phyloP scores from a whole-genome alignment of 2,329 filamentous ascomycete genomes.

The Talaromyces funiculosus region DNA sequence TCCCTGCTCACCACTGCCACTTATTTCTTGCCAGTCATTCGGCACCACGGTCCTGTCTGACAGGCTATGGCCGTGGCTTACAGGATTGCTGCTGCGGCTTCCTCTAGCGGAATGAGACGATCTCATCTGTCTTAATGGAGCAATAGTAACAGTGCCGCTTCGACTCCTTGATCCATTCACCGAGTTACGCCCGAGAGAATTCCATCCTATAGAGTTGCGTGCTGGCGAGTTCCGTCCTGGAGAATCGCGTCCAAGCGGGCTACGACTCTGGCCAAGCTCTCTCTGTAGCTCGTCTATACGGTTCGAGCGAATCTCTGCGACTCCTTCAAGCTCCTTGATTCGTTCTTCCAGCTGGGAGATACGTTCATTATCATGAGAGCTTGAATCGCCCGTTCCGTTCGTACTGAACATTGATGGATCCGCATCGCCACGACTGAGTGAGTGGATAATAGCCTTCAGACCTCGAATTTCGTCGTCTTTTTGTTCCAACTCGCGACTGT shows the following conservation, averaged over 20 bases:
- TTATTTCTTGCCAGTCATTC: conserved; percentile 35
- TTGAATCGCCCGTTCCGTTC: conserved; percentile 34
- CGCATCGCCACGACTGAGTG: conserved; percentile 63
- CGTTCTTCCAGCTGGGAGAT: conserved; percentile 68
- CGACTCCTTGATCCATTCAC: conserved; percentile 22
- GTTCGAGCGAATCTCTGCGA: conserved; percentile 65
- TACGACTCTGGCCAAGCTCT: conserved; percentile 53
- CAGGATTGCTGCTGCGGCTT: conserved; percentile 20
- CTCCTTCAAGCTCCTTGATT: conserved; percentile 67
- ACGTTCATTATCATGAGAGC: conserved; percentile 51
- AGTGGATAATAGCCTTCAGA: conserved; percentile 96
- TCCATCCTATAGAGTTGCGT: conserved; percentile 10
- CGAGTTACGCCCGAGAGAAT: conserved; percentile 12
- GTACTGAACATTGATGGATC: conserved; percentile 25
- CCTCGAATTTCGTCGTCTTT: conserved; percentile 97
- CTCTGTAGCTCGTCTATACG: conserved; percentile 82
- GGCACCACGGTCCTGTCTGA: conserved; percentile 41
- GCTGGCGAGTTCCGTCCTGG: conserved; percentile 2
- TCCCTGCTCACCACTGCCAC: conserved; percentile 20
- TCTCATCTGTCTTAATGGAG: conserved; percentile 30
- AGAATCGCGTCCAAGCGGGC: conserved; percentile 4
- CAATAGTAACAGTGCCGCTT: conserved; percentile 33
- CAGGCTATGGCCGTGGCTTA: conserved; percentile 34
- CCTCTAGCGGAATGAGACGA: conserved; percentile 22
- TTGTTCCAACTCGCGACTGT: conserved; percentile 75